Evolutionary conservation across 805 yeast genomes (phyloP).

Genomic region (Wickerhamomyces mucosus): DNA sequence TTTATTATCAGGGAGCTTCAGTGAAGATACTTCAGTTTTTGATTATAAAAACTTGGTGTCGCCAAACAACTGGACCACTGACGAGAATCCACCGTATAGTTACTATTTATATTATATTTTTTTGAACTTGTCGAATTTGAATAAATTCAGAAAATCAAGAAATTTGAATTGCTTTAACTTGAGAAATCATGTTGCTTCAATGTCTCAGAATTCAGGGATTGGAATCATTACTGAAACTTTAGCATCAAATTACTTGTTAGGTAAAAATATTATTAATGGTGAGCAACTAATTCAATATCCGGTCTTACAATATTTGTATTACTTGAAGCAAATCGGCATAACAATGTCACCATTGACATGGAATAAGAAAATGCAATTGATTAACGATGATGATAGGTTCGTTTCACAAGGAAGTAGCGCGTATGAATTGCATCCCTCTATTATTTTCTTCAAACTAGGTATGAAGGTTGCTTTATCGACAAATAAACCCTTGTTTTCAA

Average conservation of each 20-base stretch:
- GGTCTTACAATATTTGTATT: constrained; percentile 17
- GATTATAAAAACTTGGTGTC: constrained; percentile 10
- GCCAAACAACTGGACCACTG: constrained; percentile 25
- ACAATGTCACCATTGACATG: constrained; percentile 21
- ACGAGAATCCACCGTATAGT: constrained; percentile 30
- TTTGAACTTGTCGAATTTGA: constrained; percentile 15
- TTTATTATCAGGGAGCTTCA: constrained; percentile 18
- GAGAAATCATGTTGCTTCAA: constrained; percentile 18
- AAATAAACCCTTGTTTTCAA: constrained; percentile 18
- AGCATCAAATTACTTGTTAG: constrained; percentile 15
- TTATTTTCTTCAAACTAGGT: constrained; percentile 19
- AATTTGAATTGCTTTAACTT: constrained; percentile 11
- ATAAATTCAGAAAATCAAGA: constrained; percentile 12
- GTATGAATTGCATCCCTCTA: constrained; percentile 16
- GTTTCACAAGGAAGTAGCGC: constrained; percentile 1
- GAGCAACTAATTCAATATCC: constrained; percentile 17
- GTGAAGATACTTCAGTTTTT: constrained; percentile 11
- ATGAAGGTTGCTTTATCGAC: constrained; percentile 17
- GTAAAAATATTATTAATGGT: constrained; percentile 18
- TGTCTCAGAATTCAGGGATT: constrained; percentile 15
- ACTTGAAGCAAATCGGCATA: constrained; percentile 21
- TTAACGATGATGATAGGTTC: constrained; percentile 16
- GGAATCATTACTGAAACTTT: constrained; percentile 19
- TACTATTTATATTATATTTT: constrained; percentile 29
- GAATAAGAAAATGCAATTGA: constrained; percentile 18